A percentile compares a stretch with the other conserved stretches of the same genome.
Evolutionary conservation across 768 basidiomycete genomes (phyloP).

Genomic region (Suillus bovinus): DNA sequence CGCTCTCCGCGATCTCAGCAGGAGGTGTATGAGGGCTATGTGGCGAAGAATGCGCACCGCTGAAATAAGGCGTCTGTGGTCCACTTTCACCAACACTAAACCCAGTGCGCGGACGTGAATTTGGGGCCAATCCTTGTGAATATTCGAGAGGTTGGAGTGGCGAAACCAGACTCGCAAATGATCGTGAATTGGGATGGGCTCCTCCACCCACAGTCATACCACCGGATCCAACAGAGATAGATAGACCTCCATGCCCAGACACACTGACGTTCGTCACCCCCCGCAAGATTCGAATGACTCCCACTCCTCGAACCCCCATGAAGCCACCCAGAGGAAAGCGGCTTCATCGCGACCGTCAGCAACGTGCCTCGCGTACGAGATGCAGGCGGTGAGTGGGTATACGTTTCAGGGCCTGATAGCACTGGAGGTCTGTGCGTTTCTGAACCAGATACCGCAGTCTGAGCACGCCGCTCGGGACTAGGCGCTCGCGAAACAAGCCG

Average conservation of each 20-base stretch:
- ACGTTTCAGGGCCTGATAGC: slow-evolving; percentile 42
- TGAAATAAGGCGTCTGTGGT: slow-evolving; percentile 1
- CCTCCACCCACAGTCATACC: neutral
- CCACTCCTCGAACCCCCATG: neutral
- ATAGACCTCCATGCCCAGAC: neutral
- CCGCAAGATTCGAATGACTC: neutral
- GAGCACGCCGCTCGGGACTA: slow-evolving; percentile 63
- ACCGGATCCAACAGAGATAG: neutral
- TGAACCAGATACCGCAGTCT: too few relatives aligned
- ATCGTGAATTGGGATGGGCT: neutral
- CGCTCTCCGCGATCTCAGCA: slow-evolving; percentile 29
- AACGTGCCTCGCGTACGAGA: slow-evolving; percentile 53
- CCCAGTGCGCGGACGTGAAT: slow-evolving; percentile 3
- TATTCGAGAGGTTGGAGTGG: slow-evolving; percentile 5
- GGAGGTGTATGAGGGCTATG: slow-evolving; percentile 12
- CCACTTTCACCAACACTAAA: neutral
- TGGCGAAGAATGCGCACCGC: neutral
- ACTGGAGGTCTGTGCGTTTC: neutral
- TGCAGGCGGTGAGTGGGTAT: slow-evolving; percentile 51
- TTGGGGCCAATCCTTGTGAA: neutral
- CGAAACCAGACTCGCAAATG: neutral
- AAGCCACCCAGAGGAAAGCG: slow-evolving; percentile 48
- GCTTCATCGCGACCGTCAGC: slow-evolving; percentile 64
- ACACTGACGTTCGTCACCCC: neutral
- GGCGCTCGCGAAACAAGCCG: slow-evolving; percentile 42